Base-by-base conservation (phyloP, 1,139 yeast genomes). In the Kodamaea derodonti region DNA sequence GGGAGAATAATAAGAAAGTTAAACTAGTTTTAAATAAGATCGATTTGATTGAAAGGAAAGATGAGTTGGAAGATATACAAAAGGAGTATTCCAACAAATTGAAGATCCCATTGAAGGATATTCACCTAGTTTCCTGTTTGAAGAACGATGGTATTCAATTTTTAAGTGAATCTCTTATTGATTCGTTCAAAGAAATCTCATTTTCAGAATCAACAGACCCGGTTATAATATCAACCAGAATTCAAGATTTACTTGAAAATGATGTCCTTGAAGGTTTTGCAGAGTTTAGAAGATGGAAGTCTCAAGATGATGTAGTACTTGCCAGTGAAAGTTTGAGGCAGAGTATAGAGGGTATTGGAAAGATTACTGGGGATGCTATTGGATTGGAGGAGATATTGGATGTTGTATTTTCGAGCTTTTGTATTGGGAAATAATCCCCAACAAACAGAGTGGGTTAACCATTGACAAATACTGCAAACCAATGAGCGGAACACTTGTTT, bases 391-490 rank as follows among this genome's bases (percentile, higher is more conserved):
- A 92, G 52, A 79, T 94, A 1, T 63, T 94, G 9, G 97, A 94
- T 0, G 92, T 85, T 3, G 95, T 92, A 0, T 92, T 92, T 54
- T 80, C 95, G 4, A 84, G 79, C 44, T 94, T 92, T 54, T 92
- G 98, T 57, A 87, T 92, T 29, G 98, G 98, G 4, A 92, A 92
- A 58, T 92, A 65, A 24, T n/a, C n/a, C n/a, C n/a, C n/a, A n/a
- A n/a, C n/a, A n/a, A n/a, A n/a, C n/a, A n/a, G n/a, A n/a, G n/a
- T n/a, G n/a, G n/a, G n/a, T n/a, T n/a, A n/a, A n/a, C n/a, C n/a
- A n/a, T n/a, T n/a, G n/a, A n/a, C n/a, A n/a, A n/a, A n/a, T n/a
- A n/a, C n/a, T n/a, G n/a, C n/a, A n/a, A n/a, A n/a, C n/a, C n/a
- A n/a, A n/a, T n/a, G n/a, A n/a, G n/a, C n/a, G n/a, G n/a, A n/a